phyloP scores from a whole-genome alignment of 371 early-diverging fungal genomes.

The Parasitella parasitica region DNA sequence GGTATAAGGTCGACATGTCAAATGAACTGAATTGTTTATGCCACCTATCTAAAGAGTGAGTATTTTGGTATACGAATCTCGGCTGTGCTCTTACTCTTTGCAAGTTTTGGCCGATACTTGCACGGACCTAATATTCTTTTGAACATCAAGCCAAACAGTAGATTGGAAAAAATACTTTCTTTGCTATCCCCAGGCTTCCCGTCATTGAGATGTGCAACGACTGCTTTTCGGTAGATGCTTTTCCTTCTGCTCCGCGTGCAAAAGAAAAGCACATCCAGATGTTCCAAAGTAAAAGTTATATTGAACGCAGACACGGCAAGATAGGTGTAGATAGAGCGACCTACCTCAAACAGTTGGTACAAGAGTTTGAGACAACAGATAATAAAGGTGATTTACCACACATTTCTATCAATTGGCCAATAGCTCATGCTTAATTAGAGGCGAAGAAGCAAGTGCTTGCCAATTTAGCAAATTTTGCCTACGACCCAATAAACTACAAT shows the following conservation, averaged over 20 bases:
- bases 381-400: conserved; percentile 22
- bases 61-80: not conserved
- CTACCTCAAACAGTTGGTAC: conserved; percentile 35
- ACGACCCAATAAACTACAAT: conserved; percentile 59
- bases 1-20: conserved; percentile 10
- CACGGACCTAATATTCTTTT: not conserved
- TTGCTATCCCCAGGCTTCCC: not conserved
- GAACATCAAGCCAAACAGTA: not conserved
- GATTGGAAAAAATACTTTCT: too few species aligned
- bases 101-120: not conserved
- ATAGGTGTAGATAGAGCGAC: conserved; percentile 22
- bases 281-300: conserved; percentile 28
- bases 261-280: conserved; percentile 2
- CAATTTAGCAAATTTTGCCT: conserved; percentile 63
- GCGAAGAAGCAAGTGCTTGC: conserved; percentile 57
- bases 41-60: not conserved
- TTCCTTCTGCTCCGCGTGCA: not conserved
- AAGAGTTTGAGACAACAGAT: conserved; percentile 39
- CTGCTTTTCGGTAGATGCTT: not conserved
- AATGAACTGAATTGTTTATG: not conserved
- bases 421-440: conserved; percentile 20
- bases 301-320: conserved; percentile 21
- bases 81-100: not conserved
- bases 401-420: not conserved
- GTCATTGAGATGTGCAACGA: not conserved